Evolutionary conservation across 2,329 filamentous ascomycete species (phyloP), one percentile per base, ranked within the genome.

Genomic region (Sporothrix pallida): DNA sequence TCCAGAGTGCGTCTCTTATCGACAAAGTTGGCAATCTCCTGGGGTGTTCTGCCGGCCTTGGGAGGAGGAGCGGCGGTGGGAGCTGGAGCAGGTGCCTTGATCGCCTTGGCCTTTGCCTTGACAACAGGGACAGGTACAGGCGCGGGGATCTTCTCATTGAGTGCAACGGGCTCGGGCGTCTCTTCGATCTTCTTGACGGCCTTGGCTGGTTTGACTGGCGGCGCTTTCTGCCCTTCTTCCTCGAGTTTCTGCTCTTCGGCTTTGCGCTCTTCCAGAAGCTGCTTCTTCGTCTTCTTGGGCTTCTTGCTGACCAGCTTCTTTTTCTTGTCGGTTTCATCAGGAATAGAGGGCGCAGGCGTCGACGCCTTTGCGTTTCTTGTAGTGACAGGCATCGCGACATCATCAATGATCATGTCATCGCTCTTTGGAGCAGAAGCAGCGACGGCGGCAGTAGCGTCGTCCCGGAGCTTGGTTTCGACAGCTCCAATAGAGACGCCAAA

Each of bases 281-380:
- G 90, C 81, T 93, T 94, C 85, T 94, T 95, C 0, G 91, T 88
- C 81, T 93, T 94, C 84, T 89, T 89, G 23, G 62, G 15, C 81
- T 92, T 93, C 84, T 89, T 93, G 84, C 93, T 93, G 3, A 87
- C 77, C 54, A 86, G 85, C 81, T 88, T 89, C 80, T 89, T 88
- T 0, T 87, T 88, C 44, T 70, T 71, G 60, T 74, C 75, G 6
- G 48, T 23, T 3, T 83, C 80, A 10, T 79, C 80, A 17, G 83
- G 81, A 0, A 83, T 75, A 54, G 79, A 13, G 42, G 54, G 17
- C 78, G 8, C 87, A 86, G 0, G 85, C 86, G 70, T 65, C 62
- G 62, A 65, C 2, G 62, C 44, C n/a, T 46, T 65, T 20, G n/a
- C 46, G 42, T 37, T 23, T 20, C 62, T 37, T 42, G 8, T 12